These are phyloP conservation scores for Microdochium trichocladiopsis DNA, from an alignment of 2,329 filamentous ascomycete genomes.

Conservation along the genomic window DNA sequence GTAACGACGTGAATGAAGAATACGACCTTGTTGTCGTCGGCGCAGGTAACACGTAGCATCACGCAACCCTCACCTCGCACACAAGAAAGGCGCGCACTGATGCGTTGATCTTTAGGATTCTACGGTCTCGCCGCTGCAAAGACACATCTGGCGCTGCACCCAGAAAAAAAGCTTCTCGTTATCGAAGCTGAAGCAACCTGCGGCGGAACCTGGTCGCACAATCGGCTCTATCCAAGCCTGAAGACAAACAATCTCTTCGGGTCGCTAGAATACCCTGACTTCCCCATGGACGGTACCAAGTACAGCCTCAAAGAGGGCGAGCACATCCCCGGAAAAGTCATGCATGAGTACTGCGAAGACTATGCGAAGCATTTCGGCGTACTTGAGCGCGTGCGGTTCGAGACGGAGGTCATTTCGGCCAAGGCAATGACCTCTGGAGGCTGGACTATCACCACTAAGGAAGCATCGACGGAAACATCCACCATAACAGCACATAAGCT, in stretches of 20 bases:
- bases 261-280: slow-evolving; percentile 29
- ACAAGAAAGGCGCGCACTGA: no score
- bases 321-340: slow-evolving; percentile 50
- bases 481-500: slow-evolving; percentile 36
- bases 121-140: slow-evolving; percentile 37
- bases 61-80: no score
- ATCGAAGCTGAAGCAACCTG: slow-evolving; percentile 30
- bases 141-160: slow-evolving; percentile 35
- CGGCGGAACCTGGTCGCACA: slow-evolving; percentile 33
- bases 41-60: no score
- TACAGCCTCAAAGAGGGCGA: slow-evolving; percentile 39
- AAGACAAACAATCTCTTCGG: slow-evolving; percentile 33
- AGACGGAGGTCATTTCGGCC: slow-evolving; percentile 41
- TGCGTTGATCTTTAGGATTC: no score
- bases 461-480: no score
- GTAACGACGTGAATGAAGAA: no score
- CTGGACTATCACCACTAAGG: slow-evolving; percentile 21
- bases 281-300: slow-evolving; percentile 14
- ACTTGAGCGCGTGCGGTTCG: slow-evolving; percentile 35
- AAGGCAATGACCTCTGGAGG: slow-evolving; percentile 31
- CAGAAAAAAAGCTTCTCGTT: slow-evolving; percentile 28
- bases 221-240: slow-evolving; percentile 32
- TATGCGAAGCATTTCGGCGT: slow-evolving; percentile 49
- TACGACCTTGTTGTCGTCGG: no score
- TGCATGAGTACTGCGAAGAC: slow-evolving; percentile 49